Percentiles rank a stretch among this genome's conserved stretches.
These are phyloP conservation scores for Ailanthus altissimus DNA, from an alignment of 345 rosid genomes.

Conservation along the genomic window DNA sequence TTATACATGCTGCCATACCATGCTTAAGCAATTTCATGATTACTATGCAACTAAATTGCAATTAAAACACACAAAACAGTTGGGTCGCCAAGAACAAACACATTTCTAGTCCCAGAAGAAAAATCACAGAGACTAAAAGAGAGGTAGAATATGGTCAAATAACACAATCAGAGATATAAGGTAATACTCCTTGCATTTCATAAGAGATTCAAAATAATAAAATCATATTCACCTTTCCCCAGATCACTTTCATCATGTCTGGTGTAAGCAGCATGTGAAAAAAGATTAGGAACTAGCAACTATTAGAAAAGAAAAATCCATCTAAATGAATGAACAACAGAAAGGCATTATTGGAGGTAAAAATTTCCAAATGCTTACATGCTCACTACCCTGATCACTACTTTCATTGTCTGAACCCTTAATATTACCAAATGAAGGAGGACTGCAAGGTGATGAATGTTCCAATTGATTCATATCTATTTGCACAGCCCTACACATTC, in stretches of 20 bases:
- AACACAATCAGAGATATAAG: too few relatives aligned
- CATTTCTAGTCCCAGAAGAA: not conserved
- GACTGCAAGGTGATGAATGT: conserved; percentile 44
- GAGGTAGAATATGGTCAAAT: too few relatives aligned
- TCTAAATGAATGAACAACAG: not conserved
- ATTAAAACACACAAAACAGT: not conserved
- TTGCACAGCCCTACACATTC: conserved; percentile 26
- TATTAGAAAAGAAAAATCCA: conserved; percentile 4
- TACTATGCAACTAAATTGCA: not conserved
- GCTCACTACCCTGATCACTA: conserved; percentile 35
- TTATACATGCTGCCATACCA: not conserved
- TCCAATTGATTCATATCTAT: conserved; percentile 30
- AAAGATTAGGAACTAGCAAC: not conserved
- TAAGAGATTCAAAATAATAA: not conserved
- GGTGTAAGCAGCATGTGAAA: not conserved
- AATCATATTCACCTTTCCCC: not conserved
- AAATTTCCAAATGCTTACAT: conserved; percentile 31
- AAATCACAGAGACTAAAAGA: not conserved
- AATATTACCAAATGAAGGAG: conserved; percentile 50
- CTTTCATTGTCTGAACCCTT: conserved; percentile 52
- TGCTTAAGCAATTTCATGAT: not conserved
- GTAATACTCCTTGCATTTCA: not conserved
- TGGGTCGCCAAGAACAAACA: not conserved
- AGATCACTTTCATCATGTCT: not conserved
- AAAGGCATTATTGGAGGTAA: not conserved